Evolutionary conservation across 352 stramenopile species (phyloP), one percentile per base, ranked within the genome.

Genomic region (Achlya hypogyna): DNA sequence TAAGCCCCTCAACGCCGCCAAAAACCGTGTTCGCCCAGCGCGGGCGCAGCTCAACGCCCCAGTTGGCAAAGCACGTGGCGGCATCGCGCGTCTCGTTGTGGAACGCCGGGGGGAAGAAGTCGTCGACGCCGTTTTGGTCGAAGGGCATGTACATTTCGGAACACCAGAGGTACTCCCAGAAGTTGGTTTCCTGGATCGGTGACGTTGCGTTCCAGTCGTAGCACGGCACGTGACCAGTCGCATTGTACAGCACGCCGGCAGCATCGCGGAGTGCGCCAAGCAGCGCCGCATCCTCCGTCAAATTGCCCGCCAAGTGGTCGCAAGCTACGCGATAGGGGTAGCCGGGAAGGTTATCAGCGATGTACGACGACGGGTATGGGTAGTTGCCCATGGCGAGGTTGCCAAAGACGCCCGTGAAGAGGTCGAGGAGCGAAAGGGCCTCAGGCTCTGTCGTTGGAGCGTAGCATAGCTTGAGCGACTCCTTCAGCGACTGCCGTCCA

Each of bases 381-480:
- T 96, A 99, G 77, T 97, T 97, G 45, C 93, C 95, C 87, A 98
- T 98, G 20, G 93, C 92, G 76, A 98, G 81, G 74, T 88, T 88
- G 76, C 93, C 93, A 64, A 91, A 98, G 6, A 87, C 86, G 5
- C 76, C 82, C 62, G 85, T 85, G 45, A 78, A 72, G 75, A 75
- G 87, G 53, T 89, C 73, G 14, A 87, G 78, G 32, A 96, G 60
- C 12, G 6, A 69, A 6, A 70, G 72, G 5, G 87, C 78, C 51
- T 92, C 84, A 4, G 76, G 53, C 5, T 73, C 38, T 0, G 76
- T 75, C 62, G 75, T 76, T 32, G 78, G 49, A 27, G 63, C 12
- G 12, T 80, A 71, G 64, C 87, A 96, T 1, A 94, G 71, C 8
- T 65, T 69, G 20, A 96, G 75, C 0, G 76, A 63, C 2, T 59